A percentile compares a stretch with the other conserved stretches of the same genome.
phyloP scores from a whole-genome alignment of 768 basidiomycete genomes.

The Boletus subparvulus region DNA sequence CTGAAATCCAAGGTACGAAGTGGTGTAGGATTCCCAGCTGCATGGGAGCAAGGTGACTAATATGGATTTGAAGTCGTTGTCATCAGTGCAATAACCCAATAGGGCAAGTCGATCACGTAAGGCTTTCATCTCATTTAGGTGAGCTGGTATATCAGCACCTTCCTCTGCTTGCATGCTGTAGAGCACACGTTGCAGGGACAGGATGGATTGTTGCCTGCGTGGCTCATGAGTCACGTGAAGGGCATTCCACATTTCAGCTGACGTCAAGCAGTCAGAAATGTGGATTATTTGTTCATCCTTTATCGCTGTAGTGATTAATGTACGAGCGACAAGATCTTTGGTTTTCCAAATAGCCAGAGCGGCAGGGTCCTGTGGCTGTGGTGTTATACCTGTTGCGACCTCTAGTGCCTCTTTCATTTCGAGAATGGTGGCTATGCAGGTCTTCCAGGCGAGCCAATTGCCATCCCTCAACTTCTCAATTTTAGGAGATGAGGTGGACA shows the following conservation, averaged over 20 bases:
- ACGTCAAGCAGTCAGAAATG: background rate
- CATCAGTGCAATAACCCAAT: background rate
- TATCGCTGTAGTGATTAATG: background rate
- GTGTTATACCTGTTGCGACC: too few relatives aligned
- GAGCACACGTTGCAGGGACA: background rate
- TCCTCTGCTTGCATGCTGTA: background rate
- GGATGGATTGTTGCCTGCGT: background rate
- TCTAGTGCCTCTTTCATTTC: background rate
- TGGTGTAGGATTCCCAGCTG: background rate
- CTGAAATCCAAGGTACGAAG: background rate
- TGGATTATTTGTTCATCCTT: background rate
- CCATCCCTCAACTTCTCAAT: too few relatives aligned
- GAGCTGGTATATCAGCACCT: background rate
- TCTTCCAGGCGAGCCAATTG: background rate
- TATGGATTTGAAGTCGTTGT: background rate
- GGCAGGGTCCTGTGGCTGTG: too few relatives aligned
- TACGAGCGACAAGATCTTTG: background rate
- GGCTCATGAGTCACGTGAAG: background rate
- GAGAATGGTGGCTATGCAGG: background rate
- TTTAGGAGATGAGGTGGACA: too few relatives aligned
- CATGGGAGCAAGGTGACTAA: background rate
- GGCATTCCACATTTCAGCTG: background rate
- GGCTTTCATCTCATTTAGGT: background rate
- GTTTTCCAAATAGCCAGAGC: too few relatives aligned
- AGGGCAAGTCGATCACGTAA: background rate